phyloP scores from a whole-genome alignment of 306 rosid genomes.

The Aeschynomene evenia region DNA sequence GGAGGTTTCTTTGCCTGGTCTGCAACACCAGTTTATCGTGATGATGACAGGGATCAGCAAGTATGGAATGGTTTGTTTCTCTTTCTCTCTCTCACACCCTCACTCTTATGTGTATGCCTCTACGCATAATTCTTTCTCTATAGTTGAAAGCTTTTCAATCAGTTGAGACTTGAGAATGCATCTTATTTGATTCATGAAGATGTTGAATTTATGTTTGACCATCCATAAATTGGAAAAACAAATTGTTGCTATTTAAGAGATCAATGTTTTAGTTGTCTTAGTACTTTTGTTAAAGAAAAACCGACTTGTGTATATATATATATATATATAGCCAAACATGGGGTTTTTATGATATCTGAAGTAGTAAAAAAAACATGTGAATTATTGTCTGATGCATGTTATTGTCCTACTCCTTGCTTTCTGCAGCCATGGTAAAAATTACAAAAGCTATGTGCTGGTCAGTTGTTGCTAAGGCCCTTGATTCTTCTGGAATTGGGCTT shows the following conservation, averaged over 20 bases:
- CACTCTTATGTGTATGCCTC: neutral
- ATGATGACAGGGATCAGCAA: conserved; percentile 62
- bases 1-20: conserved; percentile 96
- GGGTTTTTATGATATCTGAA: neutral
- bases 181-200: neutral
- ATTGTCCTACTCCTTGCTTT: conserved; percentile 32
- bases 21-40: conserved; percentile 89
- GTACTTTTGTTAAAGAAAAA: neutral
- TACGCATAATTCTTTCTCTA: neutral
- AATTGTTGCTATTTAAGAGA: conserved; percentile 1
- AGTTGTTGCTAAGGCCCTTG: conserved; percentile 59
- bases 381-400: conserved; percentile 18
- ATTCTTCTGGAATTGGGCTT: conserved; percentile 81
- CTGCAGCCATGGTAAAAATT: conserved; percentile 72
- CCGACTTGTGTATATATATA: too few species aligned
- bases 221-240: neutral
- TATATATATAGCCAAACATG: neutral
- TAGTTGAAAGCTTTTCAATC: neutral
- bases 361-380: conserved; percentile 2
- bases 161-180: neutral
- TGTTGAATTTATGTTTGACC: conserved; percentile 1
- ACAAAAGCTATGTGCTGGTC: conserved; percentile 89
- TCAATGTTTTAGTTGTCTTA: conserved; percentile 6
- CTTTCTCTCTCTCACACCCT: neutral
- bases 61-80: conserved; percentile 79